These are phyloP conservation scores for Colletotrichum musicola DNA, from an alignment of 2,329 filamentous ascomycete species.

Conservation along the genomic window DNA sequence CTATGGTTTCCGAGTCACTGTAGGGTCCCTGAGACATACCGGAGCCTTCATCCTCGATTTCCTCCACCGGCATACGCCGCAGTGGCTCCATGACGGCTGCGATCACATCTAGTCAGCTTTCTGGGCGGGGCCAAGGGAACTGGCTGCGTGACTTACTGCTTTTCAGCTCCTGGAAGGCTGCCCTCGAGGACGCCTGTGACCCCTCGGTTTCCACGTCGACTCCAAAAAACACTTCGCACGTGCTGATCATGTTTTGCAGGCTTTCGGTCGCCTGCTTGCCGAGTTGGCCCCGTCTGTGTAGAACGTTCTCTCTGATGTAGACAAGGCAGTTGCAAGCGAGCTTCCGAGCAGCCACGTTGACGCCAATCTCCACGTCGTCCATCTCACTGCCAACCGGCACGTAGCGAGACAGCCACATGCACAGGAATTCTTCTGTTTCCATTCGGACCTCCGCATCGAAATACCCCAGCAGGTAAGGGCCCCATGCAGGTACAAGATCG, in stretches of 20 bases:
- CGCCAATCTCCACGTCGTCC: slow-evolving; percentile 46
- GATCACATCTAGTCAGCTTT: background rate
- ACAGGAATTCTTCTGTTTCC: slow-evolving; percentile 59
- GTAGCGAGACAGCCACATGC: slow-evolving; percentile 50
- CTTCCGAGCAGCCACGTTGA: slow-evolving; percentile 51
- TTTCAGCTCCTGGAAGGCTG: slow-evolving; percentile 50
- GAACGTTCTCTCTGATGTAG: slow-evolving; percentile 61
- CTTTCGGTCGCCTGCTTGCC: slow-evolving; percentile 55
- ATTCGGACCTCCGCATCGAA: slow-evolving; percentile 57
- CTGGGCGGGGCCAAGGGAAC: background rate
- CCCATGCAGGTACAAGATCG: slow-evolving; percentile 59
- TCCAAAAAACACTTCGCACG: slow-evolving; percentile 57
- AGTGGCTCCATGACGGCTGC: slow-evolving; percentile 62
- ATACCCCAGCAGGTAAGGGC: slow-evolving; percentile 62
- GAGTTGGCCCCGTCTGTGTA: slow-evolving; percentile 56
- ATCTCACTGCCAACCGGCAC: slow-evolving; percentile 45
- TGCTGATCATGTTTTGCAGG: slow-evolving; percentile 57
- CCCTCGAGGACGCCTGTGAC: slow-evolving; percentile 10
- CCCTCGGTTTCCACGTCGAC: slow-evolving; percentile 14
- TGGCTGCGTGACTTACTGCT: slow-evolving; percentile 52
- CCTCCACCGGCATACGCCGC: slow-evolving; percentile 66
- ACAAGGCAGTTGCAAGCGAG: slow-evolving; percentile 60
- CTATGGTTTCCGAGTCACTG: slow-evolving; percentile 53
- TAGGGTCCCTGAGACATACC: slow-evolving; percentile 59
- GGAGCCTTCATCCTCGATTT: slow-evolving; percentile 70